Conservation (phyloP, 805 yeast genomes). For the Zygosaccharomyces lentus region DNA sequence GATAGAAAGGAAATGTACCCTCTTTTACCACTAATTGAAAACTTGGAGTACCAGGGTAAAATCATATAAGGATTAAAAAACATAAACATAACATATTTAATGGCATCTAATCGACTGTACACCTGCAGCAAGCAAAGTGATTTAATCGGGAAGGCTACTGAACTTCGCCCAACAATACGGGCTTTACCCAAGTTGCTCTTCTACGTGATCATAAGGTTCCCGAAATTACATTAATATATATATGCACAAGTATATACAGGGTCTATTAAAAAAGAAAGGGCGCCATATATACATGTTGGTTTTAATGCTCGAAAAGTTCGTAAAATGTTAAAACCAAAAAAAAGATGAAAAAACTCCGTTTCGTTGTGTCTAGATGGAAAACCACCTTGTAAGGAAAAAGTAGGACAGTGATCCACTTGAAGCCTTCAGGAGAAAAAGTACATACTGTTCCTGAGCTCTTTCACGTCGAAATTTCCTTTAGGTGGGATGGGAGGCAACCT, state of each 20-base stretch:
- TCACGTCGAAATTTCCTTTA: conserved; percentile 81
- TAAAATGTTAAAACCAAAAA: conserved; percentile 3
- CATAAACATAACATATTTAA: background rate
- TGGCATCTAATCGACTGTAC: background rate
- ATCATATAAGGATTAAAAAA: conserved; percentile 38
- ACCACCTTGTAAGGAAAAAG: background rate
- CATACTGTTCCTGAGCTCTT: conserved; percentile 60
- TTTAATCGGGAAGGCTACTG: too few species aligned
- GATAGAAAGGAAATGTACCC: conserved; percentile 81
- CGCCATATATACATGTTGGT: background rate
- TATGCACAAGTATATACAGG: conserved; percentile 5
- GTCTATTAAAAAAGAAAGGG: background rate
- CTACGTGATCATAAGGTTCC: background rate
- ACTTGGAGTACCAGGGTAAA: conserved; percentile 82
- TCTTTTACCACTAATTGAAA: conserved; percentile 66
- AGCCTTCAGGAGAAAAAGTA: conserved; percentile 60
- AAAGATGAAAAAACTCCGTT: background rate
- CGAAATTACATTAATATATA: background rate
- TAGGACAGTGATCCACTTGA: background rate
- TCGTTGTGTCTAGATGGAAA: background rate
- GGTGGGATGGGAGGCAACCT: conserved; percentile 67
- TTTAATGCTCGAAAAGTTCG: background rate
- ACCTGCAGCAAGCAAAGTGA: background rate
- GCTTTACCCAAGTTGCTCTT: too few species aligned
- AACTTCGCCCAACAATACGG: too few species aligned